Percentiles rank a stretch among this genome's conserved stretches.
Evolutionary conservation across 495 filamentous ascomycete genomes (phyloP).

Genomic region (Articulospora tetracladia): DNA sequence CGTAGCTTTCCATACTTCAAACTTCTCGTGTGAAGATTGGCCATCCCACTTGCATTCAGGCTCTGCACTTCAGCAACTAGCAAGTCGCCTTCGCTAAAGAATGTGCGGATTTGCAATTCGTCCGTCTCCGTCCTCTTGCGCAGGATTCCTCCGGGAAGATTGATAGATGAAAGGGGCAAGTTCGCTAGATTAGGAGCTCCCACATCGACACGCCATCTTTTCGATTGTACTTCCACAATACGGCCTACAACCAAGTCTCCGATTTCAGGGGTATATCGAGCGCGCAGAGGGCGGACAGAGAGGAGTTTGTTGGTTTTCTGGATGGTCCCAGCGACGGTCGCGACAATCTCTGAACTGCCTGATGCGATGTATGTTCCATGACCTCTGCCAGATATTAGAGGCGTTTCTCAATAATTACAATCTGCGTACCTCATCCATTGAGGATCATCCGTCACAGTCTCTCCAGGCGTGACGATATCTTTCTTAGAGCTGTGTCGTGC

Average conservation of each 20-base stretch:
- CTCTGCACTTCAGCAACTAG: constrained; percentile 89
- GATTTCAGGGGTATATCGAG: constrained; percentile 94
- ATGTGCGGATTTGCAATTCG: constrained; percentile 90
- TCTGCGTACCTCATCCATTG: constrained; percentile 85
- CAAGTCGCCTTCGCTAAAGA: constrained; percentile 88
- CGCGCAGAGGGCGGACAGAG: constrained; percentile 79
- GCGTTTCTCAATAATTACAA: constrained; percentile 10
- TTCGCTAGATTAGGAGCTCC: constrained; percentile 75
- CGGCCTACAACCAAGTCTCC: constrained; percentile 93
- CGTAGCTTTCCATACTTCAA: constrained; percentile 92
- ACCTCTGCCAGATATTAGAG: constrained; percentile 46
- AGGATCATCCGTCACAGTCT: constrained; percentile 81
- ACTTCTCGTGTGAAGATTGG: constrained; percentile 81
- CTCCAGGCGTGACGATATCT: constrained; percentile 80
- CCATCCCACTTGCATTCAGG: constrained; percentile 74
- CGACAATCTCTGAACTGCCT: constrained; percentile 63
- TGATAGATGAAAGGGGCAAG: constrained; percentile 83
- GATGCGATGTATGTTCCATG: constrained; percentile 74
- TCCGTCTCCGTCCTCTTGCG: constrained; percentile 88
- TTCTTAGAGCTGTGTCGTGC: constrained; percentile 27
- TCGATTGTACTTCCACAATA: constrained; percentile 85
- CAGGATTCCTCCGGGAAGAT: constrained; percentile 90
- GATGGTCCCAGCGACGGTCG: constrained; percentile 82
- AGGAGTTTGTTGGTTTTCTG: constrained; percentile 94
- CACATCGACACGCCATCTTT: constrained; percentile 92